phyloP scores from a whole-genome alignment of 2,329 filamentous ascomycete species.

The Periconia sp. region DNA sequence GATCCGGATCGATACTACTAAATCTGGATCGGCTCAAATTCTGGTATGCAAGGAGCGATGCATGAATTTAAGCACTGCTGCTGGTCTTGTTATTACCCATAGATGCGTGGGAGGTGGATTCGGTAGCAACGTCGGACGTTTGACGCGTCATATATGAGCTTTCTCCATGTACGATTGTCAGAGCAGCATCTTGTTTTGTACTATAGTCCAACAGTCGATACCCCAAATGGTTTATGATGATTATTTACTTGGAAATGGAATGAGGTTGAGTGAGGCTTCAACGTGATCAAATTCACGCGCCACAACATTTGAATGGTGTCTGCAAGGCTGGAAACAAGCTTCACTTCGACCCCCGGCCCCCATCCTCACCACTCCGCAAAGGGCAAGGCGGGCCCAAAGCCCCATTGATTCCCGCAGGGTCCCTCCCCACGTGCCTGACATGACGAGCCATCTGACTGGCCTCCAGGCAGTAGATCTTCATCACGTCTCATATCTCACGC shows the following conservation, averaged over 20 bases:
- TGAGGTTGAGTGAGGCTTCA: too few species aligned
- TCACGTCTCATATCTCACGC: slow-evolving; percentile 31
- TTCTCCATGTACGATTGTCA: neutral
- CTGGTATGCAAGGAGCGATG: too few species aligned
- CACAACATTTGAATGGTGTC: too few species aligned
- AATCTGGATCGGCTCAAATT: too few species aligned
- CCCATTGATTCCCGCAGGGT: neutral
- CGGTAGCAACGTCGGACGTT: too few species aligned
- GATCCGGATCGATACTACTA: slow-evolving; percentile 39
- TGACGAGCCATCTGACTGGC: slow-evolving; percentile 26
- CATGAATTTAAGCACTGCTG: too few species aligned
- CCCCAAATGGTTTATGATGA: neutral
- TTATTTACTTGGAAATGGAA: too few species aligned
- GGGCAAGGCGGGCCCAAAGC: neutral
- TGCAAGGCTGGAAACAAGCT: neutral
- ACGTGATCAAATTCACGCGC: too few species aligned
- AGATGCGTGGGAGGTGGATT: too few species aligned
- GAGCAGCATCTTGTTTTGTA: slow-evolving; percentile 2
- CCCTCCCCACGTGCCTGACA: slow-evolving; percentile 7
- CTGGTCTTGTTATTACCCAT: too few species aligned
- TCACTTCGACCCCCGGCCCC: neutral
- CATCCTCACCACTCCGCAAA: neutral
- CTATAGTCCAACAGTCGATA: slow-evolving; percentile 4
- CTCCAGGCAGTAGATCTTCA: slow-evolving; percentile 26
- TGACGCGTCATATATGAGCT: neutral